Base-by-base conservation (phyloP, 208 protist species). In the Naegleria lovaniensis region DNA sequence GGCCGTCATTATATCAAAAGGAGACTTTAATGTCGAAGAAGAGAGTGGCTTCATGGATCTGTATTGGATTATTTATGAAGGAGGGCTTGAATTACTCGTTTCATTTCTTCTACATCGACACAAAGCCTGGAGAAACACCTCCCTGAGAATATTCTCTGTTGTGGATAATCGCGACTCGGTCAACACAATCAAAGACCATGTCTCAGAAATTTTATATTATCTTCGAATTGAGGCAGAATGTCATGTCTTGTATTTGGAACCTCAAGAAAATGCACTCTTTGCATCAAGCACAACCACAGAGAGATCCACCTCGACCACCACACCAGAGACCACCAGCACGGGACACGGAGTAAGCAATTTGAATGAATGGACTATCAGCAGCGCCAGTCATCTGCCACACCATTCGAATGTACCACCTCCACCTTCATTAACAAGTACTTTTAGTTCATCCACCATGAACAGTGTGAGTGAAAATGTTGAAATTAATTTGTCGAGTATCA, bases 61-160 rank as follows among this genome's bases (percentile, higher is more conserved):
- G 0, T 94, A 92, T 93, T 94, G 93, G 93, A 91, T 94, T 58
- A 75, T 94, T 55, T 92, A 94, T 36, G 93, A 94, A 22, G 93
- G 93, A 25, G 93, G 93, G 1, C 15, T 94, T 1, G 91, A 94
- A 52, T 48, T 94, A 43, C 51, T 94, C 25, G 52, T 94, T 6
- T 52, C 55, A 19, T 88, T 90, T 88, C 76, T 94, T 36, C 84
- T 94, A 0, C 39, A 16, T 22, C 40, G 90, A 59, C 91, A 94
- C 83, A 43, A 85, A 58, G 76, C 90, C n/a, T 94, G 93, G 93
- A 41, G 43, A 13, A 91, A 90, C 3, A 94, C 93, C 91, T 41
- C 83, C 22, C 86, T 94, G 22, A 90, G 93, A 38, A 89, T 94
- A 58, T 94, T 93, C 48, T 87, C 92, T 7, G 93, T 94, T n/a